Conservation (phyloP, 352 stramenopile genomes). For the Phytophthora colocasiae region DNA sequence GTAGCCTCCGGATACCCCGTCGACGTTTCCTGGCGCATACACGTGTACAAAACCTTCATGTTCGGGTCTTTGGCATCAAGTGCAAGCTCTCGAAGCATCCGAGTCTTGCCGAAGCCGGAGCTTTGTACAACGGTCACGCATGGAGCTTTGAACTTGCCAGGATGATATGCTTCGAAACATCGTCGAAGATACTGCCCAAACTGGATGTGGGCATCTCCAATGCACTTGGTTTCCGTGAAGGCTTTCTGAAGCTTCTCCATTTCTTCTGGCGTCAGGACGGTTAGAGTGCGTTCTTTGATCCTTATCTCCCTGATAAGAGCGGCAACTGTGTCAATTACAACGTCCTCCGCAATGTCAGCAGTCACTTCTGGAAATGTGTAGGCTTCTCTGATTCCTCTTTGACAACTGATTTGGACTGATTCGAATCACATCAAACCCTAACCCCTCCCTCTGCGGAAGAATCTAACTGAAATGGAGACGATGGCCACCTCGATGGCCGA, state of each 20-base stretch:
- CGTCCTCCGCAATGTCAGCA: no score
- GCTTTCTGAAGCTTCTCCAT: neutral
- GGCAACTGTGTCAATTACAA: no score
- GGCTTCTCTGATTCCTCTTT: no score
- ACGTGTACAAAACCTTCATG: constrained; percentile 20
- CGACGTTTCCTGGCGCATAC: neutral
- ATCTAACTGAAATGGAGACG: no score
- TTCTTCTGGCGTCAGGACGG: neutral
- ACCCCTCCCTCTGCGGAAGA: no score
- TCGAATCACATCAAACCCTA: no score
- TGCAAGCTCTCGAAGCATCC: constrained; percentile 15
- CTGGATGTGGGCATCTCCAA: neutral
- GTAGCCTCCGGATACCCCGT: constrained; percentile 14
- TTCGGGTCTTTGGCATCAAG: neutral
- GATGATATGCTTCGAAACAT: neutral
- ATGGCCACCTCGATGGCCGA: neutral
- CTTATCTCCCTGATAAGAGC: no score
- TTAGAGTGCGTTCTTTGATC: no score
- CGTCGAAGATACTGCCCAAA: neutral
- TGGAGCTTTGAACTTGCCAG: neutral
- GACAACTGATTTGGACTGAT: no score
- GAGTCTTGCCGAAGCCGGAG: constrained; percentile 27
- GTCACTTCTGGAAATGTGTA: neutral
- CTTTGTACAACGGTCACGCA: constrained; percentile 18
- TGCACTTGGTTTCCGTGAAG: neutral